Conservation (phyloP, 2,329 filamentous ascomycete genomes). For the Penicillium sp. region DNA sequence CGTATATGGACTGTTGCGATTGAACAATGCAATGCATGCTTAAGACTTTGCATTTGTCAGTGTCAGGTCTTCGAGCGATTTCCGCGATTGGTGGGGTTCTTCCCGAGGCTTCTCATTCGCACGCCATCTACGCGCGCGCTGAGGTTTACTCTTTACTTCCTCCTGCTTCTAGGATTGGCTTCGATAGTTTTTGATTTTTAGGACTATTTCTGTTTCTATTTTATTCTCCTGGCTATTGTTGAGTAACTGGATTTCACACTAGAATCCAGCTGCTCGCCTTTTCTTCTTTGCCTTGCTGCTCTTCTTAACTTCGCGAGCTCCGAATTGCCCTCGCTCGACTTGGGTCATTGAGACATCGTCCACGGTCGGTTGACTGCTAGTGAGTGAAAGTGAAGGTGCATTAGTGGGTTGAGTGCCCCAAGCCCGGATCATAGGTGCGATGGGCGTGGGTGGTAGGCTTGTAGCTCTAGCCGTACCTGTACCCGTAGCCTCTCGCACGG, state of each 20-base stretch:
- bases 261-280: conserved; percentile 47
- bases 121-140: not conserved
- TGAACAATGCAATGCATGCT: no score
- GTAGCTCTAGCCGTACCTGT: conserved; percentile 10
- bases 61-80: conserved; percentile 19
- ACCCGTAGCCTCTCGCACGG: conserved; percentile 1
- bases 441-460: conserved; percentile 29
- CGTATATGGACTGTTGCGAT: no score
- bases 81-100: conserved; percentile 19
- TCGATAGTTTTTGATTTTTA: not conserved
- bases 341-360: conserved; percentile 47
- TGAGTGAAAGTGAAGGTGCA: conserved; percentile 23
- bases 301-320: conserved; percentile 37
- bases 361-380: conserved; percentile 41
- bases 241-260: conserved; percentile 17
- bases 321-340: conserved; percentile 44
- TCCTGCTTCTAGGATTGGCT: no score
- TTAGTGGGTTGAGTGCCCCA: conserved; percentile 41
- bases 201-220: not conserved
- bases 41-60: no score
- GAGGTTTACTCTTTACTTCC: no score
- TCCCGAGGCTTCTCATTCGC: no score
- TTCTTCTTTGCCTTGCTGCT: conserved; percentile 44
- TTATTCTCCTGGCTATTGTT: no score
- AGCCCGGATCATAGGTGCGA: conserved; percentile 27